phyloP scores from a whole-genome alignment of 306 rosid genomes.

The Heteromeles arbutifolia region DNA sequence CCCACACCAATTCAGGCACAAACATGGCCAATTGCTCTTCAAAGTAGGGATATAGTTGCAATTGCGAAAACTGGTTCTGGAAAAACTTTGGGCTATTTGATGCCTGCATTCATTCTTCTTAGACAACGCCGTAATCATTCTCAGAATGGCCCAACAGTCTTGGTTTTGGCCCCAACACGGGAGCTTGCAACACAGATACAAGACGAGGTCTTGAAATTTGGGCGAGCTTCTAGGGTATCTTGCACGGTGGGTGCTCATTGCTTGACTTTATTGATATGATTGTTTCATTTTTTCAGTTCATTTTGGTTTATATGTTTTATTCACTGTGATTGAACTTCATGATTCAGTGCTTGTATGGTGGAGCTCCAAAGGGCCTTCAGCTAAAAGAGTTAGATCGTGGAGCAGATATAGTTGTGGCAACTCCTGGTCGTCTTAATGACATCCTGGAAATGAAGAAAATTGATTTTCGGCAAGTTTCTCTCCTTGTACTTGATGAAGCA shows the following conservation, averaged over 20 bases:
- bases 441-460: conserved; percentile 93
- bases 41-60: conserved; percentile 94
- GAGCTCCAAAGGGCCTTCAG: conserved; percentile 88
- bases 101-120: conserved; percentile 87
- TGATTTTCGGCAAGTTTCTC: conserved; percentile 80
- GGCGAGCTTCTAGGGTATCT: conserved; percentile 75
- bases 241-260: conserved; percentile 69
- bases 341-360: conserved; percentile 94
- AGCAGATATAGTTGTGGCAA: conserved; percentile 97
- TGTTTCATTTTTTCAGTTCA: neutral
- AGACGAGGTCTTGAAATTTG: conserved; percentile 84
- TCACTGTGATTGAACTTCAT: conserved; percentile 23
- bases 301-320: conserved; percentile 6
- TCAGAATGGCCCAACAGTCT: conserved; percentile 83
- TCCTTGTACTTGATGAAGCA: conserved; percentile 99
- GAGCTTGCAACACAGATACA: conserved; percentile 99
- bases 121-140: conserved; percentile 73
- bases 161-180: conserved; percentile 97
- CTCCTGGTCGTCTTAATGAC: conserved; percentile 98
- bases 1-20: conserved; percentile 99
- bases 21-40: conserved; percentile 97
- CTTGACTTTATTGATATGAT: neutral
- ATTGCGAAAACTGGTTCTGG: conserved; percentile 99
- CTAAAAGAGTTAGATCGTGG: conserved; percentile 89
- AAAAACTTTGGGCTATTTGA: conserved; percentile 87